Percentiles rank a stretch among this genome's conserved stretches.
These are phyloP conservation scores for Syzygium aromaticum DNA, from an alignment of 345 rosid genomes.

Conservation along the genomic window DNA sequence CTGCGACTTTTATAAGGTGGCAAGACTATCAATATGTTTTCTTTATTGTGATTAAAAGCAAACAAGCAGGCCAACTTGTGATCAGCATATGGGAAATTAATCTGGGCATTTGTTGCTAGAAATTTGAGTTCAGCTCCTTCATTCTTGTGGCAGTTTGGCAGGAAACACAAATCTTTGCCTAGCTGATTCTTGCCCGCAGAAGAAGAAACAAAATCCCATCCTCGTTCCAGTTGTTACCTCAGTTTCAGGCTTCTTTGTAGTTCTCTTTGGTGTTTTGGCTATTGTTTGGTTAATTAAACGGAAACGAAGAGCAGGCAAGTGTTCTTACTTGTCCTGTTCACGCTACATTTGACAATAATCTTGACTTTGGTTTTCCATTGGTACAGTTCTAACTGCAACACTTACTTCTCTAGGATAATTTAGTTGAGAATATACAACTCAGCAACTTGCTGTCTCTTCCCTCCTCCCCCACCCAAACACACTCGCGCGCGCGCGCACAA, in stretches of 20 bases:
- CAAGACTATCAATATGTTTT: too few species aligned
- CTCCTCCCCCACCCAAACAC: too few species aligned
- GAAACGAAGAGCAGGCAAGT: accelerated
- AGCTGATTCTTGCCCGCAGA: neutral
- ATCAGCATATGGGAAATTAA: too few species aligned
- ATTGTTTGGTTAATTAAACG: neutral
- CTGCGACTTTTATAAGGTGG: too few species aligned
- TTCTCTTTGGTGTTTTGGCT: neutral
- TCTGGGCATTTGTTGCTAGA: neutral
- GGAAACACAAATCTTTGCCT: constrained; percentile 25
- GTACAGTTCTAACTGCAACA: neutral
- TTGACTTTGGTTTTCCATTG: neutral
- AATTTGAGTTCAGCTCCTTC: neutral
- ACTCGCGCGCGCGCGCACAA: too few species aligned
- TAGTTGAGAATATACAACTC: neutral
- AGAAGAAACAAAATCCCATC: neutral
- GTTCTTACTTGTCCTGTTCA: neutral
- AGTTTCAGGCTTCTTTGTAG: neutral
- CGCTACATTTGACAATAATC: too few species aligned
- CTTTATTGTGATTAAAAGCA: too few species aligned
- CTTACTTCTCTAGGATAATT: neutral
- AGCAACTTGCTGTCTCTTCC: neutral
- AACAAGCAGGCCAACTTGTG: too few species aligned
- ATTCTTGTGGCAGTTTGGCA: constrained; percentile 14
- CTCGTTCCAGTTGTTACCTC: neutral